Evolutionary conservation across 176 grass and related monocot genomes (phyloP).

Genomic region (Alopecurus myosuroides): DNA sequence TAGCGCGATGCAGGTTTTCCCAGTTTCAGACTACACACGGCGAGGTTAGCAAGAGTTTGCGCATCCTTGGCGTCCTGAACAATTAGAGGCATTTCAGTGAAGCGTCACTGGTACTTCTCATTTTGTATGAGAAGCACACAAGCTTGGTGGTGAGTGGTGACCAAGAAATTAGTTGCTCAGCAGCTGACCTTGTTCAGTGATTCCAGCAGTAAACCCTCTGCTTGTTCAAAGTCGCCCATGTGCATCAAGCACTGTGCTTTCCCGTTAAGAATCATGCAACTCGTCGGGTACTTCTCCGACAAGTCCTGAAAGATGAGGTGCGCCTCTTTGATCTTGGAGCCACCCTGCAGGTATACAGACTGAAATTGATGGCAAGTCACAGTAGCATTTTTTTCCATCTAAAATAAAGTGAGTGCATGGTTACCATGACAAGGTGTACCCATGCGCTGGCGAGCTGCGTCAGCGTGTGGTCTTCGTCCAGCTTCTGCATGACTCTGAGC

Average conservation of each 20-base stretch:
- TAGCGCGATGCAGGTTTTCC: slow-evolving; percentile 66
- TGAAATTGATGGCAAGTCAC: not conserved
- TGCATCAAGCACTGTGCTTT: slow-evolving; percentile 83
- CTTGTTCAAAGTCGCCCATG: slow-evolving; percentile 70
- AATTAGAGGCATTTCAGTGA: not conserved
- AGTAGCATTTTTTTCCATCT: too few relatives aligned
- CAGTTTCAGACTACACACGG: slow-evolving; percentile 71
- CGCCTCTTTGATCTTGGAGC: slow-evolving; percentile 77
- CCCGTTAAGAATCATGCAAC: slow-evolving; percentile 63
- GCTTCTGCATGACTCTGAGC: slow-evolving; percentile 67
- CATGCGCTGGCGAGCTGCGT: slow-evolving; percentile 85
- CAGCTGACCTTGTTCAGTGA: slow-evolving; percentile 65
- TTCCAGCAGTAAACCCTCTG: slow-evolving; percentile 66
- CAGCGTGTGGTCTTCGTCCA: slow-evolving; percentile 86
- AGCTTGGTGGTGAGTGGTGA: not conserved
- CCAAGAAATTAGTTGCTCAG: not conserved
- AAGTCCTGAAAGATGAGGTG: slow-evolving; percentile 80
- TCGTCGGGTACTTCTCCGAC: slow-evolving; percentile 71
- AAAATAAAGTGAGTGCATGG: not conserved
- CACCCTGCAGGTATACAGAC: slow-evolving; percentile 36
- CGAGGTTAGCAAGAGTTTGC: slow-evolving; percentile 71
- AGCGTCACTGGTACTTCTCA: not conserved
- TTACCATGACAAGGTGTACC: slow-evolving; percentile 55
- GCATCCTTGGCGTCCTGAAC: slow-evolving; percentile 72
- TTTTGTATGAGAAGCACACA: not conserved